A percentile compares a stretch with the other conserved stretches of the same genome.
Conservation (phyloP, 495 filamentous ascomycete genomes). For the Hapsidospora chrysogenum region DNA sequence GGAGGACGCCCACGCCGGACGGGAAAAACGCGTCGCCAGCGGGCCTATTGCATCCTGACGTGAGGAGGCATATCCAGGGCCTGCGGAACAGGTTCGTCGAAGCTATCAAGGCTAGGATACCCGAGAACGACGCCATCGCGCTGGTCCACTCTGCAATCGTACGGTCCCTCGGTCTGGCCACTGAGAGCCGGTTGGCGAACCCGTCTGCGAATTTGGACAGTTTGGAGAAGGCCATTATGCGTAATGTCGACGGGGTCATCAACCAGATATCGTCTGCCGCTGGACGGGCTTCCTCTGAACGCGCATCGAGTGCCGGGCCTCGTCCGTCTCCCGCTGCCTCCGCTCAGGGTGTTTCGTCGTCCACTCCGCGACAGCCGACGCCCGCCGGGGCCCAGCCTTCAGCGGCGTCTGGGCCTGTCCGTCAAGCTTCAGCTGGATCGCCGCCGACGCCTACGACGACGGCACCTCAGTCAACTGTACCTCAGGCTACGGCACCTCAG, state of each 20-base stretch:
- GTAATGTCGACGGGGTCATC: too few relatives aligned
- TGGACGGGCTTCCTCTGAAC: too few relatives aligned
- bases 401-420: not conserved
- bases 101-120: not conserved
- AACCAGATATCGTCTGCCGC: too few relatives aligned
- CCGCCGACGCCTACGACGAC: too few relatives aligned
- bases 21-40: not conserved
- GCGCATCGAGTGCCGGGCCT: too few relatives aligned
- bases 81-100: not conserved
- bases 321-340: too few relatives aligned
- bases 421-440: not conserved
- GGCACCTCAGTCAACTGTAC: too few relatives aligned
- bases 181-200: not conserved
- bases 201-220: not conserved
- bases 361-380: not conserved
- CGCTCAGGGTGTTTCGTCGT: too few relatives aligned
- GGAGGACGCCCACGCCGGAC: not conserved
- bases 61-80: constrained; percentile 7
- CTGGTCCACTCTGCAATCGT: not conserved
- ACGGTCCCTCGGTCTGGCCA: not conserved
- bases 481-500: too few relatives aligned
- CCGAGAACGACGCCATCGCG: not conserved
- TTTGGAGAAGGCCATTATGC: too few relatives aligned
- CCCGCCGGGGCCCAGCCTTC: not conserved
- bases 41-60: constrained; percentile 10